Conservation (phyloP, 1,284 basidiomycete genomes). For the Fomitopsis pinicola region DNA sequence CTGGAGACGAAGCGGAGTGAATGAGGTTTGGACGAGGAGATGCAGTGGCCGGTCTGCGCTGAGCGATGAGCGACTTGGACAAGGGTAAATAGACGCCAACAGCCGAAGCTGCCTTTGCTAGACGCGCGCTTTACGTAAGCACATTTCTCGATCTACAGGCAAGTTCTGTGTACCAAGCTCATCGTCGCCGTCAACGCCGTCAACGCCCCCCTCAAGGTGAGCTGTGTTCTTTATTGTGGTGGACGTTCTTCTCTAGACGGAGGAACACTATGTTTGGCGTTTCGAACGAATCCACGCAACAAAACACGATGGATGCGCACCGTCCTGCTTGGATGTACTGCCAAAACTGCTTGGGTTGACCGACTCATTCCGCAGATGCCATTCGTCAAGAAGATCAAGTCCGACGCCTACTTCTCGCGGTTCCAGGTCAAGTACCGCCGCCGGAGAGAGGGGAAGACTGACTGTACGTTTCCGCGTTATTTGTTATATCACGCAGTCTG, state of each 20-base stretch:
- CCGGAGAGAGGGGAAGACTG: constrained; percentile 96
- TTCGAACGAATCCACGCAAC: background rate
- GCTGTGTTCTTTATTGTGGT: constrained; percentile 16
- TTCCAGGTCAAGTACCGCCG: constrained; percentile 98
- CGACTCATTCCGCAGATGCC: constrained; percentile 59
- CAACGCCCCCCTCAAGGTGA: constrained; percentile 48
- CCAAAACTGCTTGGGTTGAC: constrained; percentile 9
- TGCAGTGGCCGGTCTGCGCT: background rate
- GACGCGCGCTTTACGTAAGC: constrained; percentile 4
- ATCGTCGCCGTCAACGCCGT: constrained; percentile 17
- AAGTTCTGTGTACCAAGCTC: constrained; percentile 6
- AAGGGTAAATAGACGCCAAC: background rate
- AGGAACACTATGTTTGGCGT: background rate
- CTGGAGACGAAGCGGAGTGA: background rate
- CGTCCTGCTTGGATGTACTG: constrained; percentile 30
- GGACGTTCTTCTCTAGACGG: background rate
- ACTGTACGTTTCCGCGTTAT: constrained; percentile 61
- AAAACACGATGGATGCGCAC: constrained; percentile 24
- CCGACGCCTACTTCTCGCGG: constrained; percentile 93
- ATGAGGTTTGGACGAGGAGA: background rate
- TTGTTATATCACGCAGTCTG: background rate
- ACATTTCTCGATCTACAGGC: background rate
- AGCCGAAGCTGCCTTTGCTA: background rate
- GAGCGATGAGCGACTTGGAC: background rate
- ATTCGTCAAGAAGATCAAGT: constrained; percentile 87